Conservation (phyloP, 2,329 filamentous ascomycete genomes). For the Aspergillus amoenus region DNA sequence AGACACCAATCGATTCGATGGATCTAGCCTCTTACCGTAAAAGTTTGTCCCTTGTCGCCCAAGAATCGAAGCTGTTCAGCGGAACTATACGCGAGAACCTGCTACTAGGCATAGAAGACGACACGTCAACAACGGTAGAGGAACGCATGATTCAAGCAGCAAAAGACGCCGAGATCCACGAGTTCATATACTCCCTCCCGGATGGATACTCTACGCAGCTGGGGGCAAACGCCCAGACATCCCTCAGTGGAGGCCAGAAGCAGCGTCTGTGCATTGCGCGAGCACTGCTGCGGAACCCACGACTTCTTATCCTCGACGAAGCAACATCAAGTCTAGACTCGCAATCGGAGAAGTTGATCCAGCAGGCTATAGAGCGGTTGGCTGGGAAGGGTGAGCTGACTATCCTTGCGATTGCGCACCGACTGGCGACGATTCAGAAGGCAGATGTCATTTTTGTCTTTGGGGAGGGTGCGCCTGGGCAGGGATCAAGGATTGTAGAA, state of each 20-base stretch:
- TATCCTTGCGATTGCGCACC: conserved; percentile 75
- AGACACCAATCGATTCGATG: conserved; percentile 28
- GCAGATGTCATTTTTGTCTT: conserved; percentile 80
- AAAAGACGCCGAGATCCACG: conserved; percentile 52
- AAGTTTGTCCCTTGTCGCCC: conserved; percentile 37
- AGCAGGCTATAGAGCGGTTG: conserved; percentile 64
- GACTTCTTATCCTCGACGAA: conserved; percentile 58
- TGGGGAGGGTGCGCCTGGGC: conserved; percentile 52
- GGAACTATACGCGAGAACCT: conserved; percentile 51
- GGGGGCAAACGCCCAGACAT: conserved; percentile 45
- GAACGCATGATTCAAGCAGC: conserved; percentile 49
- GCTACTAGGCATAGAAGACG: conserved; percentile 41
- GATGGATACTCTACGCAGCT: conserved; percentile 52
- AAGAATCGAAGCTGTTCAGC: conserved; percentile 48
- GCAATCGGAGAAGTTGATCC: conserved; percentile 65
- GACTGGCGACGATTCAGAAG: conserved; percentile 74
- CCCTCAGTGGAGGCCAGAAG: conserved; percentile 52
- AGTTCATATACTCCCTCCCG: conserved; percentile 54
- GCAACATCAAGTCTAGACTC: conserved; percentile 63
- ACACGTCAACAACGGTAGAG: conserved; percentile 28
- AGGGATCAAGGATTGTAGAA: conserved; percentile 52
- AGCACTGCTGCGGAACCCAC: conserved; percentile 54
- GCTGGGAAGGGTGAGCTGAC: conserved; percentile 55
- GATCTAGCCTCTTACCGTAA: conserved; percentile 32
- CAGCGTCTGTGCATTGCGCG: conserved; percentile 58